These are phyloP conservation scores for Emericellopsis atlantica DNA, from an alignment of 2,329 filamentous ascomycete genomes.

Conservation along the genomic window DNA sequence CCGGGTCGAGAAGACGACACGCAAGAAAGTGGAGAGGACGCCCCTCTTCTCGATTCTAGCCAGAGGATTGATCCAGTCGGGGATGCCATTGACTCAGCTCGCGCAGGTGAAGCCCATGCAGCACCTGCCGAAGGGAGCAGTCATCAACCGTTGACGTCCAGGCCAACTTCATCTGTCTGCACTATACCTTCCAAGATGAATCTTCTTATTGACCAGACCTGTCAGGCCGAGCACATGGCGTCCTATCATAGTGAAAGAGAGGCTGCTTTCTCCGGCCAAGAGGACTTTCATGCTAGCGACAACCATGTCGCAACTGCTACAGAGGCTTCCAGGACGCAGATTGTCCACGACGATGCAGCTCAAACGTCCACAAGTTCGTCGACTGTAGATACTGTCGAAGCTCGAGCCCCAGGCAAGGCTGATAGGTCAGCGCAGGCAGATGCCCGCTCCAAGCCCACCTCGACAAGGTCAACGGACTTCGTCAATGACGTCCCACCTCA, in stretches of 20 bases:
- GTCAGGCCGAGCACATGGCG: neutral
- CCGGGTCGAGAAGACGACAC: constrained; percentile 49
- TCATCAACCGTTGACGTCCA: neutral
- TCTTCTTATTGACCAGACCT: neutral
- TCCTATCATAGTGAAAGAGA: too few relatives aligned
- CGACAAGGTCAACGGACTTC: neutral
- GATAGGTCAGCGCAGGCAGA: neutral
- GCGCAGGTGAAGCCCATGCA: too few relatives aligned
- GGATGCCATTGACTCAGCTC: too few relatives aligned
- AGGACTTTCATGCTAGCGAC: neutral
- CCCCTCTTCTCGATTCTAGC: neutral
- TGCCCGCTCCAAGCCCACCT: neutral
- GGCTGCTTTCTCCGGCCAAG: neutral
- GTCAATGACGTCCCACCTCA: neutral
- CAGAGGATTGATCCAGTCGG: neutral
- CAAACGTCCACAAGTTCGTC: neutral
- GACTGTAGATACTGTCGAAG: neutral
- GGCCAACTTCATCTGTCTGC: too few relatives aligned
- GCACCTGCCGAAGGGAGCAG: neutral
- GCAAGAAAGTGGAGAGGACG: constrained; percentile 12
- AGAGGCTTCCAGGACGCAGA: neutral
- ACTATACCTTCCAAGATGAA: too few relatives aligned
- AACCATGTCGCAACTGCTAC: too few relatives aligned
- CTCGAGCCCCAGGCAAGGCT: neutral
- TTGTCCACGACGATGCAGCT: neutral